Conservation (phyloP, 805 yeast genomes). For the Wickerhamomyces xylosicus region DNA sequence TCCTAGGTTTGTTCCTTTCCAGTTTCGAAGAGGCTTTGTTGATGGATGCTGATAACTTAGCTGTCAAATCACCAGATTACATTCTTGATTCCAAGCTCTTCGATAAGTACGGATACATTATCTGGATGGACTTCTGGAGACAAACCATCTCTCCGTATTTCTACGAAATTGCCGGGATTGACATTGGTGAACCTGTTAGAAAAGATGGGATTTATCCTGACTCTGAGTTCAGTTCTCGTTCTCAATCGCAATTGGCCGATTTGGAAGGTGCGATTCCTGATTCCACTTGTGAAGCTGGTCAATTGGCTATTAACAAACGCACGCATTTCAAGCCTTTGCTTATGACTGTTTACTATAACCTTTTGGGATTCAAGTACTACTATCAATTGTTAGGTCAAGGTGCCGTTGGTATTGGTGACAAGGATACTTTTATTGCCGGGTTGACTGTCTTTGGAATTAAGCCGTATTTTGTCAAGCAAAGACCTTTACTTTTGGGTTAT, state of each 20-base stretch:
- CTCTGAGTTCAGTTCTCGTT: constrained; percentile 33
- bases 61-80: constrained; percentile 35
- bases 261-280: constrained; percentile 58
- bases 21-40: constrained; percentile 34
- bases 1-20: constrained; percentile 33
- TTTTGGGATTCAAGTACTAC: constrained; percentile 56
- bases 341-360: constrained; percentile 54
- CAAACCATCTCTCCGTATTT: constrained; percentile 54
- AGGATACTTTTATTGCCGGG: constrained; percentile 52
- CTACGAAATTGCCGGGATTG: constrained; percentile 41
- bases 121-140: constrained; percentile 69
- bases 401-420: constrained; percentile 72
- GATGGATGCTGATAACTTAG: constrained; percentile 37
- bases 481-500: constrained; percentile 17
- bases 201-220: constrained; percentile 24
- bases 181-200: constrained; percentile 27
- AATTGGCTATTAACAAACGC: constrained; percentile 50
- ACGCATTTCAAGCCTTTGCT: constrained; percentile 48
- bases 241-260: constrained; percentile 37
- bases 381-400: constrained; percentile 68
- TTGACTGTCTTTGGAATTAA: constrained; percentile 15
- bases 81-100: constrained; percentile 37
- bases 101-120: constrained; percentile 33
- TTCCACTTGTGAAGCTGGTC: constrained; percentile 67
- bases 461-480: constrained; percentile 18